Conservation (phyloP, 805 yeast species). For the Nakazawaea laoshanensis region DNA sequence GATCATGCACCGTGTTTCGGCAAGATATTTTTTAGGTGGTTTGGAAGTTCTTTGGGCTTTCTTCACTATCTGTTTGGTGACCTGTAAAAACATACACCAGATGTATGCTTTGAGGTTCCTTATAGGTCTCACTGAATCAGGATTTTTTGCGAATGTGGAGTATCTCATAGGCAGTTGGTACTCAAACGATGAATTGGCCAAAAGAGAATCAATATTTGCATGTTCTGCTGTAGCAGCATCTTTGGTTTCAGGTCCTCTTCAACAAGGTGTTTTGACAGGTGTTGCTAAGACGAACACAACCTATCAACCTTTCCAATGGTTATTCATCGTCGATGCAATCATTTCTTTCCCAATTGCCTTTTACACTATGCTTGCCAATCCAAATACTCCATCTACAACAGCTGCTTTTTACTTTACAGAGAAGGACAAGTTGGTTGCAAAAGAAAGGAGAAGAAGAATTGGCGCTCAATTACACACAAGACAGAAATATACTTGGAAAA, state of each 20-base stretch:
- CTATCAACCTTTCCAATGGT: slow-evolving; percentile 36
- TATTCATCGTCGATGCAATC: slow-evolving; percentile 37
- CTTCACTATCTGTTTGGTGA: slow-evolving; percentile 48
- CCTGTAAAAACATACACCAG: slow-evolving; percentile 37
- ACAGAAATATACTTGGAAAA: slow-evolving; percentile 30
- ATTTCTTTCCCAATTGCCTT: slow-evolving; percentile 27
- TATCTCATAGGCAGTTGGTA: slow-evolving; percentile 31
- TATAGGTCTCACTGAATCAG: slow-evolving; percentile 36
- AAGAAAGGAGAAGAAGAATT: slow-evolving; percentile 34
- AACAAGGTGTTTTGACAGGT: slow-evolving; percentile 22
- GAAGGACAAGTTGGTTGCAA: slow-evolving; percentile 34
- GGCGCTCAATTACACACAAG: slow-evolving; percentile 35
- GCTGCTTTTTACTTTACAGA: slow-evolving; percentile 32
- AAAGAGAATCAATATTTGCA: slow-evolving; percentile 25
- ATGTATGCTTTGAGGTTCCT: slow-evolving; percentile 44
- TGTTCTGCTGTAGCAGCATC: slow-evolving; percentile 26
- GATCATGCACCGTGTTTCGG: slow-evolving; percentile 44
- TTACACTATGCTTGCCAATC: slow-evolving; percentile 32
- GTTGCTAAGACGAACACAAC: slow-evolving; percentile 39
- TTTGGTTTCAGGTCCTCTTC: slow-evolving; percentile 28
- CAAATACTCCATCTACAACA: slow-evolving; percentile 38
- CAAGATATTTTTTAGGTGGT: slow-evolving; percentile 41
- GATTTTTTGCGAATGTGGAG: slow-evolving; percentile 40
- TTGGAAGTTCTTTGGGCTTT: slow-evolving; percentile 63
- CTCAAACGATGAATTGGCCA: slow-evolving; percentile 23